These are phyloP conservation scores for Lentinula lateritia DNA, from an alignment of 768 basidiomycete species.

Conservation along the genomic window DNA sequence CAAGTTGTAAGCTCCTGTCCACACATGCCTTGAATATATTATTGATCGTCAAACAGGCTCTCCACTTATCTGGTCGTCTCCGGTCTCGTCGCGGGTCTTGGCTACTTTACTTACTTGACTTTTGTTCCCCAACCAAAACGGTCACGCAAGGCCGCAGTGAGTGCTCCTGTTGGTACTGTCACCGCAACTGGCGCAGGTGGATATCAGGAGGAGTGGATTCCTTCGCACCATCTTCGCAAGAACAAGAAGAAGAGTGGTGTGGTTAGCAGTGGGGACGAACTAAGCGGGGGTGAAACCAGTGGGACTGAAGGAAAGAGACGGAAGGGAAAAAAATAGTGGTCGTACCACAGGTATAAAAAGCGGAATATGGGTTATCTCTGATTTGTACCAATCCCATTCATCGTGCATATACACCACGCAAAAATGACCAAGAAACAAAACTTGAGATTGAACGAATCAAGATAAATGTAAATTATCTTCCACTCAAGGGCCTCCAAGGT, in stretches of 20 bases:
- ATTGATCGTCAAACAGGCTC: constrained; percentile 27
- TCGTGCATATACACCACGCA: background rate
- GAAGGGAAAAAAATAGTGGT: constrained; percentile 37
- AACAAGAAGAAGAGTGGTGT: constrained; percentile 42
- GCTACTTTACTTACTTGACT: constrained; percentile 60
- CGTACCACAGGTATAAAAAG: background rate
- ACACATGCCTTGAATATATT: constrained; percentile 1
- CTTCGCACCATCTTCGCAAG: constrained; percentile 82
- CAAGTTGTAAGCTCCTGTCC: constrained; percentile 55
- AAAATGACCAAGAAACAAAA: too few relatives aligned
- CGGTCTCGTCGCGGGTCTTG: constrained; percentile 54
- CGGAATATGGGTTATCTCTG: background rate
- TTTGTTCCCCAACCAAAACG: constrained; percentile 66
- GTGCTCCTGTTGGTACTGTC: constrained; percentile 50
- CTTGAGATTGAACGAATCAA: too few relatives aligned
- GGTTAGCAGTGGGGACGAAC: constrained; percentile 55
- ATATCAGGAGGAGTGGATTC: constrained; percentile 90
- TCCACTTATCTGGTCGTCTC: constrained; percentile 69
- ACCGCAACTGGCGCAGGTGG: constrained; percentile 64
- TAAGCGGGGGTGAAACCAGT: constrained; percentile 62
- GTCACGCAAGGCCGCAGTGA: constrained; percentile 42
- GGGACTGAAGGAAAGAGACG: constrained; percentile 46
- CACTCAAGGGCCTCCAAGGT: too few relatives aligned
- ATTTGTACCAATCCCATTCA: background rate
- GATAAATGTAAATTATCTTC: too few relatives aligned